phyloP scores from a whole-genome alignment of 1,139 yeast genomes.

The Hemisphaericaspora xylanilytica region DNA sequence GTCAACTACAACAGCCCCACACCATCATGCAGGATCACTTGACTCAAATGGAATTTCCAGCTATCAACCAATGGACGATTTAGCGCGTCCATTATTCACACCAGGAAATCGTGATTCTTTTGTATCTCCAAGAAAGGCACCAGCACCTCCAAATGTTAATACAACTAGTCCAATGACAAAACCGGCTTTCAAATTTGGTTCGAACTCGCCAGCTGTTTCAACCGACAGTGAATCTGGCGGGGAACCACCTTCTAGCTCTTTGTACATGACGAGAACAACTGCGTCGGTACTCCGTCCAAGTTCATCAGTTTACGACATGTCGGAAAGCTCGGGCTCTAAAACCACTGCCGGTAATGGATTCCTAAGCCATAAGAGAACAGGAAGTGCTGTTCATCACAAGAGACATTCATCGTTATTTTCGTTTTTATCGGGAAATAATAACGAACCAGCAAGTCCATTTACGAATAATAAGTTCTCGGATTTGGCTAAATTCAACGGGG shows the following conservation, averaged over 20 bases:
- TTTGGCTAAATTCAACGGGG: neutral
- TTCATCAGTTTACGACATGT: slow-evolving; percentile 42
- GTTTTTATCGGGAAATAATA: slow-evolving; percentile 33
- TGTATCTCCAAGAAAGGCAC: slow-evolving; percentile 63
- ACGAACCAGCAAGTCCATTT: neutral
- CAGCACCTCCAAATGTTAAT: slow-evolving; percentile 23
- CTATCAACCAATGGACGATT: slow-evolving; percentile 48
- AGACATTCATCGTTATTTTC: slow-evolving; percentile 50
- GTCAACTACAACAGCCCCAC: slow-evolving; percentile 2
- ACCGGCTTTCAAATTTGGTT: slow-evolving; percentile 25
- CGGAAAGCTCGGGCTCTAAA: neutral
- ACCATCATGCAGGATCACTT: neutral
- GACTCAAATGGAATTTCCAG: slow-evolving; percentile 3
- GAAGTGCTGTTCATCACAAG: slow-evolving; percentile 25
- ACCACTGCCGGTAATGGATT: slow-evolving; percentile 18
- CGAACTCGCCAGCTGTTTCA: slow-evolving; percentile 12
- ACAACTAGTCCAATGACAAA: slow-evolving; percentile 20
- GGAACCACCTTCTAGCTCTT: slow-evolving; percentile 12
- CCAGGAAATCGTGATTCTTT: slow-evolving; percentile 18
- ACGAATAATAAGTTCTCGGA: neutral
- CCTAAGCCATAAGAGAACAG: slow-evolving; percentile 14
- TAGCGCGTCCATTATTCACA: slow-evolving; percentile 15
- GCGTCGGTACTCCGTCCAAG: slow-evolving; percentile 34
- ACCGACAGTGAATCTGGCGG: slow-evolving; percentile 11
- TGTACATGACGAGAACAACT: slow-evolving; percentile 27